Conservation (phyloP, 164 flowering plant genomes). For the Berberis vulgaris region DNA sequence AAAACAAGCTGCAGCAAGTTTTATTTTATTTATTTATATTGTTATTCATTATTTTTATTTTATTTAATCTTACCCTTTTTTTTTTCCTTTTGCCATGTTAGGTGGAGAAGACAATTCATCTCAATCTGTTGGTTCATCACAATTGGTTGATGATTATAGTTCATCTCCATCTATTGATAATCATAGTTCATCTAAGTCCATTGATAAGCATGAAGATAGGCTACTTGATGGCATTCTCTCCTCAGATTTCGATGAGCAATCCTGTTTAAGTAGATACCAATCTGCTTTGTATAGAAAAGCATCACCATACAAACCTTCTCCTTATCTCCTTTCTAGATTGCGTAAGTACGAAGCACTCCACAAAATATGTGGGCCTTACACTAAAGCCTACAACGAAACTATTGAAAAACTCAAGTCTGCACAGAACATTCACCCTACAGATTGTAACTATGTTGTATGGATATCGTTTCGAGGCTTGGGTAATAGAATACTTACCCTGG, state of each 20-base stretch:
- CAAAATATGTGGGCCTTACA: slow-evolving; percentile 60
- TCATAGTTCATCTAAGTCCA: slow-evolving; percentile 11
- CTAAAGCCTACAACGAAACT: slow-evolving; percentile 48
- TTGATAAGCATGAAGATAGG: slow-evolving; percentile 25
- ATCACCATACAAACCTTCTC: slow-evolving; percentile 40
- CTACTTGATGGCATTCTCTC: slow-evolving; percentile 53
- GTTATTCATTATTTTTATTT: too few species aligned
- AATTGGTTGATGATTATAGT: too few species aligned
- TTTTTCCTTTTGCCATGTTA: too few species aligned
- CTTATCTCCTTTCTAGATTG: slow-evolving; percentile 16
- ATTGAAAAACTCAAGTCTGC: slow-evolving; percentile 38
- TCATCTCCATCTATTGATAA: too few species aligned
- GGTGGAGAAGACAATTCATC: too few species aligned
- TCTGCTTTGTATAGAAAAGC: slow-evolving; percentile 36
- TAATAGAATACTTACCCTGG: slow-evolving; percentile 61
- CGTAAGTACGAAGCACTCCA: slow-evolving; percentile 67
- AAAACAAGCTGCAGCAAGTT: too few species aligned
- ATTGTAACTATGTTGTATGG: slow-evolving; percentile 75
- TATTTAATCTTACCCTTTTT: too few species aligned
- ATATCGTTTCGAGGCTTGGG: slow-evolving; percentile 70
- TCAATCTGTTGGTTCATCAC: too few species aligned
- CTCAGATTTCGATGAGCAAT: slow-evolving; percentile 41
- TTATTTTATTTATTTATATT: too few species aligned
- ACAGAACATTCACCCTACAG: slow-evolving; percentile 15
- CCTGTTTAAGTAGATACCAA: slow-evolving; percentile 67